A percentile compares a stretch with the other conserved stretches of the same genome.
Evolutionary conservation across 2,329 filamentous ascomycete species (phyloP).

Genomic region (Calonectria hawksworthii): DNA sequence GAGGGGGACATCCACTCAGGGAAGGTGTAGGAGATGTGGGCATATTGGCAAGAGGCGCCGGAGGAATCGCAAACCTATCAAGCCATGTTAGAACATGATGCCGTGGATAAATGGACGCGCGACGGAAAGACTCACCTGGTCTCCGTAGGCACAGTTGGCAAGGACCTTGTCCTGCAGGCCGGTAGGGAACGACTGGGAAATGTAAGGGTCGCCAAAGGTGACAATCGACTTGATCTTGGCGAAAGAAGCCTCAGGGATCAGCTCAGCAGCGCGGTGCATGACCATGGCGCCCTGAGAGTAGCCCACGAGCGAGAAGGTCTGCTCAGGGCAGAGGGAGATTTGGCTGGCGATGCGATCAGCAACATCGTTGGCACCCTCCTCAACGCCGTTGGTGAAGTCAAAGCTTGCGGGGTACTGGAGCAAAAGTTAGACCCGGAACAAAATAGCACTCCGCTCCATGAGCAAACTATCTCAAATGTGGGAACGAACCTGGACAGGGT

Average conservation of each 20-base stretch:
- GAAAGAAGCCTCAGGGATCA: neutral
- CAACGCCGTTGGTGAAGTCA: neutral
- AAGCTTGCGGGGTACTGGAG: neutral
- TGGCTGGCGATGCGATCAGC: neutral
- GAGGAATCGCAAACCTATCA: neutral
- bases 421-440: neutral
- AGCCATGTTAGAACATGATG: neutral
- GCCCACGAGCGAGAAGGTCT: neutral
- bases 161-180: neutral
- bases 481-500: neutral
- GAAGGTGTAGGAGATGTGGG: neutral
- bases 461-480: neutral
- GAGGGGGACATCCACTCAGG: neutral
- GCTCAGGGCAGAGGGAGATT: neutral
- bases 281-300: slow-evolving; percentile 6
- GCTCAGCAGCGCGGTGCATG: neutral
- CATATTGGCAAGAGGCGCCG: neutral
- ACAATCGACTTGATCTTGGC: neutral
- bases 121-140: neutral
- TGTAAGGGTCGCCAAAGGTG: slow-evolving; percentile 4
- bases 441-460: too few species aligned
- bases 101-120: neutral
- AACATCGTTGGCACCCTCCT: neutral
- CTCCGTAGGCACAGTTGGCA: neutral
- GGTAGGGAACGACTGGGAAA: neutral